Base-by-base conservation (phyloP, 2,329 filamentous ascomycete genomes). In the Nemania bipapillata region DNA sequence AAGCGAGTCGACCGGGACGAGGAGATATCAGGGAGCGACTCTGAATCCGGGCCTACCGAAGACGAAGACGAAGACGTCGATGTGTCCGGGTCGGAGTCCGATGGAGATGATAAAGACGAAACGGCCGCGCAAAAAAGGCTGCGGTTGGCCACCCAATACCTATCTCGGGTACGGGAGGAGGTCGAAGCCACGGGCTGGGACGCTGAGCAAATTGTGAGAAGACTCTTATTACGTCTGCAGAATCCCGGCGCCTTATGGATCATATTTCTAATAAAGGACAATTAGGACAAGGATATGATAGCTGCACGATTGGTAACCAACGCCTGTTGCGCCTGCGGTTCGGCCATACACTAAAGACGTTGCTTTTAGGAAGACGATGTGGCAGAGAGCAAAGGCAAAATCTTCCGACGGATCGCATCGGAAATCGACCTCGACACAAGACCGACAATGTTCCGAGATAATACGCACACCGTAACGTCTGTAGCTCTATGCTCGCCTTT, bases 41-140 rank as follows among this genome's bases (percentile, higher is more conserved):
- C 40, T 11, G 92, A 94, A 53, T 85, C 87, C 17, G 92, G 92
- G 32, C 90, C 90, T 12, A 80, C 81, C 49, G 83, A 81, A 26
- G 83, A 82, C 42, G 83, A 81, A 26, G 83, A 82, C 42, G 85
- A 85, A 17, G 85, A 84, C 32, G 83, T 78, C 20, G 85, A 84
- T 30, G 83, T 78, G 42, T 81, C 81, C 1, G 81, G 77, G 15
- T 81, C 82, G 61, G 83, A 81, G 12, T 88, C 87, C 28, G 86
- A 70, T 4, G 66, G 86, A 37, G 92, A 90, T 1, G 91, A 91
- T n/a, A 89, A 89, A 69, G 92, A 93, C 70, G 95, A 98, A 83
- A 98, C 96, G 24, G 94, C 92, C 1, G 94, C 93, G 40, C 94
- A 97, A 78, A 91, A 93, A 80, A 87, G 96, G 74, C 82, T 97